Base-by-base conservation (phyloP, 495 filamentous ascomycete genomes). In the Tuber aestivum region DNA sequence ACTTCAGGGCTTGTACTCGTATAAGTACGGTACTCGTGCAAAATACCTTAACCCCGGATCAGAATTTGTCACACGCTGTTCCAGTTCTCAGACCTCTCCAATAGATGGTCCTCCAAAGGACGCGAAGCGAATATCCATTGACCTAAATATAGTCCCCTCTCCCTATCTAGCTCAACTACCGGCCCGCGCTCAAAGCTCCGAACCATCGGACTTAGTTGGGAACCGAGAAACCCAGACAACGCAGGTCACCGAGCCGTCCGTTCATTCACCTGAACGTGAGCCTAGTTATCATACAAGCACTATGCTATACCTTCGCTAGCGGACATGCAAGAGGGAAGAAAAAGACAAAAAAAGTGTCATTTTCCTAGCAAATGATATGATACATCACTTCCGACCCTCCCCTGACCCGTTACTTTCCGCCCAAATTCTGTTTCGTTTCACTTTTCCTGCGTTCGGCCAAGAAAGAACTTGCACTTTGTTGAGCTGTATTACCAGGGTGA, bases 381-480 rank as follows among this genome's bases (percentile, higher is more conserved):
- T 65, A 65, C 56, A 65, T 65, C 56, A 65, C 12, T 65, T 65
- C 27, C 56, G 12, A 65, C 56, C 14, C 14, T 65, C 56, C 56
- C 27, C 27, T 65, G 27, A 65, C 27, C 50, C 50, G 56, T 65
- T 35, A 65, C 27, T 65, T 65, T 65, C 56, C 56, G 56, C 14
- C 32, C 56, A 65, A 65, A 65, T 65, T 65, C 14, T 27, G 56
- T 65, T 65, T 65, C 56, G 56, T 65, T 65, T 65, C 56, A 8
- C 56, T 65, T 61, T 65, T 35, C 27, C 35, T 65, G 27, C 12
- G n/a, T 65, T 12, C n/a, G 18, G 56, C 27, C 27, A 18, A 65
- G 56, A 65, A 65, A 16, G 56, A 65, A 65, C n/a, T n/a, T 65
- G 56, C 56, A 65, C 56, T 65, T 65, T 65, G 27, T 65, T 65